A percentile compares a stretch with the other conserved stretches of the same genome.
phyloP scores from a whole-genome alignment of 1,139 yeast genomes.

The Scheffersomyces illinoinensis region DNA sequence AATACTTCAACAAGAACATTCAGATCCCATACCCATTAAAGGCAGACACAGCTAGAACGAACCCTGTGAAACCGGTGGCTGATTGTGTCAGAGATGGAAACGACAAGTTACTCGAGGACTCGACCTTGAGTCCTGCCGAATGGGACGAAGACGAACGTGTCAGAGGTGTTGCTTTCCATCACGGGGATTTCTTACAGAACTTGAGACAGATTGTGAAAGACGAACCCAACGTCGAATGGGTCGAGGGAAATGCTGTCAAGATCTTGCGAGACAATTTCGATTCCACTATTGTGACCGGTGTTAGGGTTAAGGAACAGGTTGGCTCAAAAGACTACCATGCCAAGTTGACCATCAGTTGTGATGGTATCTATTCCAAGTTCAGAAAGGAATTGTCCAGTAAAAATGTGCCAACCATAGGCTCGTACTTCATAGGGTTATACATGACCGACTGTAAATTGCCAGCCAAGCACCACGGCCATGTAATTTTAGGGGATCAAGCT shows the following conservation, averaged over 20 bases:
- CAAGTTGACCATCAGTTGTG: slow-evolving; percentile 76
- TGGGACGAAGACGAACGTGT: slow-evolving; percentile 67
- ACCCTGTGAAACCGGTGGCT: slow-evolving; percentile 51
- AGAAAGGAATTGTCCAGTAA: slow-evolving; percentile 66
- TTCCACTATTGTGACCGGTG: slow-evolving; percentile 64
- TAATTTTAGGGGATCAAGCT: slow-evolving; percentile 80
- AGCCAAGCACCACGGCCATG: slow-evolving; percentile 80
- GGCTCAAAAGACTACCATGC: slow-evolving; percentile 47
- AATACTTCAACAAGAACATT: slow-evolving; percentile 58
- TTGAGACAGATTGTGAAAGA: slow-evolving; percentile 68
- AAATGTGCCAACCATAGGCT: slow-evolving; percentile 66
- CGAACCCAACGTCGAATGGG: slow-evolving; percentile 70
- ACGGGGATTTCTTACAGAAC: slow-evolving; percentile 82
- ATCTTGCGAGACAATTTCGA: slow-evolving; percentile 53
- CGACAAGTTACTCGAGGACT: slow-evolving; percentile 53
- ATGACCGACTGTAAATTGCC: slow-evolving; percentile 74
- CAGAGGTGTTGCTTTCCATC: slow-evolving; percentile 86
- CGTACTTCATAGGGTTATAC: slow-evolving; percentile 86
- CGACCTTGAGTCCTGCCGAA: slow-evolving; percentile 45
- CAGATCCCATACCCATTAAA: slow-evolving; percentile 73
- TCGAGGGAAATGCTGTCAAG: slow-evolving; percentile 80
- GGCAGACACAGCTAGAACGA: slow-evolving; percentile 40
- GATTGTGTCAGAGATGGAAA: slow-evolving; percentile 56
- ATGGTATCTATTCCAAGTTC: slow-evolving; percentile 93
- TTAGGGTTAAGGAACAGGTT: slow-evolving; percentile 40